These are phyloP conservation scores for Paecilomyces variotii DNA, from an alignment of 2,329 filamentous ascomycete genomes.

Conservation along the genomic window DNA sequence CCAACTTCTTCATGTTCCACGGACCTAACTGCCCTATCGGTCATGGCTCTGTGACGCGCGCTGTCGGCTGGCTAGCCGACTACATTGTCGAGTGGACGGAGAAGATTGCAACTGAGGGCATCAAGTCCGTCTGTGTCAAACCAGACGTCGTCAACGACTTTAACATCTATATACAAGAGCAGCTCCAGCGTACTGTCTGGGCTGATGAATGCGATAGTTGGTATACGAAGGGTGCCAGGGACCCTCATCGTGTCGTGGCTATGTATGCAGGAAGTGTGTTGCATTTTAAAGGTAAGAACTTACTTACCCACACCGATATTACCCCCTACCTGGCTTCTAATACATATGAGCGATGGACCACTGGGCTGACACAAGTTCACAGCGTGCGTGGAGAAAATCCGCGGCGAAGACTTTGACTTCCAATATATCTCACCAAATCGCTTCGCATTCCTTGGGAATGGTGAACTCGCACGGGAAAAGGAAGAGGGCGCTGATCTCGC, in stretches of 20 bases:
- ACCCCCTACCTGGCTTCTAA: not conserved
- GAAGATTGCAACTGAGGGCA: not conserved
- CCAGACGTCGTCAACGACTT: slow-evolving; percentile 6
- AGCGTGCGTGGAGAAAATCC: slow-evolving; percentile 2
- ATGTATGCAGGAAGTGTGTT: slow-evolving; percentile 7
- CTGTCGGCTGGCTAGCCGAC: not conserved
- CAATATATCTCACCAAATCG: not conserved
- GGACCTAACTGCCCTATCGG: not conserved
- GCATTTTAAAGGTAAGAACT: slow-evolving; percentile 2
- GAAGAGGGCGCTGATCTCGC: not conserved
- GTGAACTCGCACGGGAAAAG: slow-evolving; percentile 1
- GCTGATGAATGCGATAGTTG: slow-evolving; percentile 10
- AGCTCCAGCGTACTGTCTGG: slow-evolving; percentile 12
- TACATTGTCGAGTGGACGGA: not conserved
- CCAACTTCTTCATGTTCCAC: slow-evolving; percentile 19
- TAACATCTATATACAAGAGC: slow-evolving; percentile 12
- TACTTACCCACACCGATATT: not conserved
- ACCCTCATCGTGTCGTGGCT: slow-evolving; percentile 2
- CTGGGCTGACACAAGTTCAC: not conserved
- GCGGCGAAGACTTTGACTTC: slow-evolving; percentile 8
- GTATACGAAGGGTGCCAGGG: slow-evolving; percentile 9
- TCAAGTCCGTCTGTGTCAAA: not conserved
- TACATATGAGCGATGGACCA: not conserved
- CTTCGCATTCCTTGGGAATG: slow-evolving; percentile 1
- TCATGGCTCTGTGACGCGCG: not conserved